These are phyloP conservation scores for Immersiporthe knoxdaviesiana DNA, from an alignment of 2,329 filamentous ascomycete species.

Conservation along the genomic window DNA sequence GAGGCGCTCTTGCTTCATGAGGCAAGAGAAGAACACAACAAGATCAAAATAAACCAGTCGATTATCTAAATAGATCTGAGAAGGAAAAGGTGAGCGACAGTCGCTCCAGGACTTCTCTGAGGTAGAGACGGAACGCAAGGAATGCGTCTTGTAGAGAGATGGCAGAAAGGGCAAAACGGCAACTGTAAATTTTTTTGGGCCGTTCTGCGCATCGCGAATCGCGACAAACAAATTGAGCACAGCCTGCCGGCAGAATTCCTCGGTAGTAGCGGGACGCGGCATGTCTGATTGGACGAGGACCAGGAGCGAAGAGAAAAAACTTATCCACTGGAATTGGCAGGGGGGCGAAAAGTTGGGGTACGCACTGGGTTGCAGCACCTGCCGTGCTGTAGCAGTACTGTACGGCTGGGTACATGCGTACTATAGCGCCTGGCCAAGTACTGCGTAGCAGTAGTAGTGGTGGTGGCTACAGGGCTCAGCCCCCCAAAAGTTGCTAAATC, in stretches of 20 bases:
- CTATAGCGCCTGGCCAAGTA: background rate
- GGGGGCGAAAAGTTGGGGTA: background rate
- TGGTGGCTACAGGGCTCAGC: background rate
- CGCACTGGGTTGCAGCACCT: background rate
- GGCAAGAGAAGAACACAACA: background rate
- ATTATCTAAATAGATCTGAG: background rate
- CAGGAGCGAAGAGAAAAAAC: background rate
- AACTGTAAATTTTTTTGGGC: background rate
- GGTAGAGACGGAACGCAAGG: background rate
- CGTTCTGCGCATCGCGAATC: background rate
- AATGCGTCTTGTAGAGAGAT: background rate
- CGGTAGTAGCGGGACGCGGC: background rate
- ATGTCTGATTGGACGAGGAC: constrained; percentile 4
- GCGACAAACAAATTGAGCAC: background rate
- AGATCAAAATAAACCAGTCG: background rate
- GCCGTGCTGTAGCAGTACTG: background rate
- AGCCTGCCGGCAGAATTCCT: background rate
- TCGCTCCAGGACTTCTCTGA: background rate
- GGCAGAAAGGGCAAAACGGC: background rate
- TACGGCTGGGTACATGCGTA: too few relatives aligned
- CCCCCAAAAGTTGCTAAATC: background rate
- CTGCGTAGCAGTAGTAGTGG: background rate
- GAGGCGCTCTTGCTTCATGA: constrained; percentile 22
- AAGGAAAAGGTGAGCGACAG: background rate
- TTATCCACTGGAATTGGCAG: background rate